phyloP scores from a whole-genome alignment of 2,329 filamentous ascomycete species.

The Pseudogymnoascus sp. region DNA sequence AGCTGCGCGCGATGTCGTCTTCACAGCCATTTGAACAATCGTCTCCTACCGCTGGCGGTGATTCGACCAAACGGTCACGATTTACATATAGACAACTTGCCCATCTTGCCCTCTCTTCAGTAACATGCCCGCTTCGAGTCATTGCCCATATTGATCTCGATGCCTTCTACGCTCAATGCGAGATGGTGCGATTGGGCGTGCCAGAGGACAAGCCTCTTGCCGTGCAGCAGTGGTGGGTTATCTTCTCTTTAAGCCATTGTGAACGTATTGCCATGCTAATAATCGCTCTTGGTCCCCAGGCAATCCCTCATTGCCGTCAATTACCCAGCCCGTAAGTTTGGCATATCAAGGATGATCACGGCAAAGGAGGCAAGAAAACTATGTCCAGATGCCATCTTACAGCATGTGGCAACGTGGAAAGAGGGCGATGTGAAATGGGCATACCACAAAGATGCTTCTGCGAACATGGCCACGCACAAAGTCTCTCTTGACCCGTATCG shows the following conservation, averaged over 20 bases:
- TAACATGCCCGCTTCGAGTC: constrained; percentile 72
- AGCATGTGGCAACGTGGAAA: constrained; percentile 92
- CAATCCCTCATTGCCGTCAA: constrained; percentile 94
- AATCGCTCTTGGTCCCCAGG: constrained; percentile 37
- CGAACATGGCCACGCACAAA: constrained; percentile 80
- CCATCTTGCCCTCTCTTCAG: constrained; percentile 63
- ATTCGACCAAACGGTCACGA: constrained; percentile 42
- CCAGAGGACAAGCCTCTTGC: constrained; percentile 74
- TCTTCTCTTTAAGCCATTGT: neutral
- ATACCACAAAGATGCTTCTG: constrained; percentile 74
- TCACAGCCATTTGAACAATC: constrained; percentile 40
- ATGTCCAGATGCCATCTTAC: constrained; percentile 75
- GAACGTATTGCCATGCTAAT: neutral
- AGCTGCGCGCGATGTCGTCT: constrained; percentile 35
- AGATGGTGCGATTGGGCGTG: constrained; percentile 76
- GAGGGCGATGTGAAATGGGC: constrained; percentile 89
- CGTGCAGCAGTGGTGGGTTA: constrained; percentile 76
- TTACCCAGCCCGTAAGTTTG: constrained; percentile 78
- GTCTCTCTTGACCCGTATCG: constrained; percentile 92
- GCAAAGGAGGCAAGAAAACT: constrained; percentile 75
- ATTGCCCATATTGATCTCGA: constrained; percentile 92
- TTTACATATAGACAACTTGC: constrained; percentile 82
- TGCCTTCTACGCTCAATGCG: constrained; percentile 95
- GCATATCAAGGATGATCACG: constrained; percentile 72
- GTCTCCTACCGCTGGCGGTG: constrained; percentile 33